These are phyloP conservation scores for Syzygium aqueum DNA, from an alignment of 345 rosid species.

Conservation along the genomic window DNA sequence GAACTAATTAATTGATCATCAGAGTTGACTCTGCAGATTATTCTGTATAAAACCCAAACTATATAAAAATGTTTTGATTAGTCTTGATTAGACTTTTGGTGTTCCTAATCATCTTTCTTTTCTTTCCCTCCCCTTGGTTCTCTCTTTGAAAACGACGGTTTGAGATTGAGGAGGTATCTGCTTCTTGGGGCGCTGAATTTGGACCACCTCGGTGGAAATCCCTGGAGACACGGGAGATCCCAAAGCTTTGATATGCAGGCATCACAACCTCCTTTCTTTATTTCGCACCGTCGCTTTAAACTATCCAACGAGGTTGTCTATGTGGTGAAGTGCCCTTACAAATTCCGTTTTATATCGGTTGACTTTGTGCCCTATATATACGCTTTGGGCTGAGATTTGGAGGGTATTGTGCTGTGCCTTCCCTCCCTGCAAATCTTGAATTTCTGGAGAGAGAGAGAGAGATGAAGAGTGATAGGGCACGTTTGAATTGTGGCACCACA, in stretches of 20 bases:
- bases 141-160: not conserved
- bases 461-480: conserved; percentile 40
- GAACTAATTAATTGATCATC: not conserved
- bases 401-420: not conserved
- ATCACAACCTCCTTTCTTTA: not conserved
- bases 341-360: conserved; percentile 8
- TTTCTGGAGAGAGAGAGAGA: not conserved
- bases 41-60: not conserved
- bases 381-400: not conserved
- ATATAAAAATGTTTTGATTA: not conserved
- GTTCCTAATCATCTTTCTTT: not conserved
- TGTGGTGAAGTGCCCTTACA: conserved; percentile 10
- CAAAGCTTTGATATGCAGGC: conserved; percentile 29
- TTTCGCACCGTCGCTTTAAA: not conserved
- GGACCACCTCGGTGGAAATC: conserved; percentile 46
- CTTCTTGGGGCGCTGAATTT: not conserved
- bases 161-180: not conserved
- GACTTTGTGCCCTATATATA: conserved; percentile 31
- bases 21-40: not conserved
- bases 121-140: not conserved
- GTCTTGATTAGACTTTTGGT: not conserved
- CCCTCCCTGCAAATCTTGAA: not conserved
- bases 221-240: conserved; percentile 77
- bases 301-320: not conserved
- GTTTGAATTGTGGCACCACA: conserved; percentile 45